Percentiles rank a stretch among this genome's conserved stretches.
phyloP scores from a whole-genome alignment of 2,329 filamentous ascomycete genomes.

The Tolypocladium sp. region DNA sequence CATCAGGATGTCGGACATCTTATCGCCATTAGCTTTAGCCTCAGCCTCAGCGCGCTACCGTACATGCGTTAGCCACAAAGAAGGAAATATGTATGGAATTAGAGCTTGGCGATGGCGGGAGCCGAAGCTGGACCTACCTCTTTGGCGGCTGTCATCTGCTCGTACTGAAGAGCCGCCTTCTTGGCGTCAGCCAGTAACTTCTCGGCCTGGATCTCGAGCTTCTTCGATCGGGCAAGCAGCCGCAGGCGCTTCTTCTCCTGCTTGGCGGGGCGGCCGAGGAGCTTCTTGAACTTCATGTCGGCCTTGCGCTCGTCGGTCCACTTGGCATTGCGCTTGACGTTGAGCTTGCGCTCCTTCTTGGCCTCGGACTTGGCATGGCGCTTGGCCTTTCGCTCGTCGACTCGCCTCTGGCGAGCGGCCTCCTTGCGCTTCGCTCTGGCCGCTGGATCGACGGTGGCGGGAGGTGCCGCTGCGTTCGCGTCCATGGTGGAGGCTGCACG shows the following conservation, averaged over 20 bases:
- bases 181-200: conserved; percentile 31
- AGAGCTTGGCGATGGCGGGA: background rate
- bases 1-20: conserved; percentile 3
- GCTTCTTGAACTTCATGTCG: conserved; percentile 19
- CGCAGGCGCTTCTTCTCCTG: conserved; percentile 28
- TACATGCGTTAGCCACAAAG: background rate
- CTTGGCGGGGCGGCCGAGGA: conserved; percentile 18
- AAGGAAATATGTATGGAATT: background rate
- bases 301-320: conserved; percentile 22
- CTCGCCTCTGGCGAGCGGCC: conserved; percentile 3
- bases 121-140: conserved; percentile 4
- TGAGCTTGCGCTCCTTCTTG: conserved; percentile 23
- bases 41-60: conserved; percentile 12
- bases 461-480: background rate
- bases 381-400: conserved; percentile 25
- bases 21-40: conserved; percentile 8
- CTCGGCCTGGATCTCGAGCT: conserved; percentile 28
- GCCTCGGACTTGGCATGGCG: conserved; percentile 24
- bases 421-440: background rate
- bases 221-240: conserved; percentile 25
- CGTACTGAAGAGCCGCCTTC: conserved; percentile 18
- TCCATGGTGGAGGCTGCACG: background rate
- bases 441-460: background rate
- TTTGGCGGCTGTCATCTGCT: conserved; percentile 10
- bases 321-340: conserved; percentile 20